Base-by-base conservation (phyloP, 352 stramenopile genomes). In the Peronosclerospora sorghi region DNA sequence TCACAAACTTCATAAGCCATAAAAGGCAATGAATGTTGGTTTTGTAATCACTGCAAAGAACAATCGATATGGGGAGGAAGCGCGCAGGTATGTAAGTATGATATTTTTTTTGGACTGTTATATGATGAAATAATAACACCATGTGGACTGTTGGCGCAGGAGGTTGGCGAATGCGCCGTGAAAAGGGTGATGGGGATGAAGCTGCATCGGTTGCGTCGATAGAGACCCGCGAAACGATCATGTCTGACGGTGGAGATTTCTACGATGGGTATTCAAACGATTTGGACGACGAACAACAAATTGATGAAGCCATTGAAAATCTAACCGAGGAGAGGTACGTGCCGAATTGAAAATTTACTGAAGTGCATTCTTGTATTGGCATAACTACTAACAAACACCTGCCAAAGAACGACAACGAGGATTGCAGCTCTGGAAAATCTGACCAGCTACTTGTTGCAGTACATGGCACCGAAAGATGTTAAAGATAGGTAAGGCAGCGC, bases 261-360 rank as follows among this genome's bases (percentile, higher is more conserved):
- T 86, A 86, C 39, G 77, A 87, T 24, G 47, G 67, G 29, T 79
- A 73, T 47, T 69, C 61, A 8, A 79, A 82, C 35, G 57, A 62
- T 34, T 60, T 72, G 14, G 67, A 68, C 17, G 71, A 86, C 39
- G 71, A 89, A 13, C 59, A 83, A 28, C 62, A 62, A 1, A 61
- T 93, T 8, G 68, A 89, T 15, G 74, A 88, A 23, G 67, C 74
- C 2, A 63, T 93, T 13, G 78, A 88, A 40, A 68, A 86, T 45
- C 57, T 93, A 27, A 86, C 65, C 0, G 76, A 90, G 50, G 81
- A 84, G 54, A 57, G 81, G 81, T 89, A 56, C 8, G 26, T 43
- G 35, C n/a, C 4, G 4, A 8, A 8, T 10, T 8, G 14, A 32
- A 4, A 19, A 17, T n/a, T 2, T 14, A 24, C 4, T 9, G 5